Evolutionary conservation across 129 eudicot genomes (phyloP), one percentile per base, ranked within the genome.

Genomic region (Apium graveolens): DNA sequence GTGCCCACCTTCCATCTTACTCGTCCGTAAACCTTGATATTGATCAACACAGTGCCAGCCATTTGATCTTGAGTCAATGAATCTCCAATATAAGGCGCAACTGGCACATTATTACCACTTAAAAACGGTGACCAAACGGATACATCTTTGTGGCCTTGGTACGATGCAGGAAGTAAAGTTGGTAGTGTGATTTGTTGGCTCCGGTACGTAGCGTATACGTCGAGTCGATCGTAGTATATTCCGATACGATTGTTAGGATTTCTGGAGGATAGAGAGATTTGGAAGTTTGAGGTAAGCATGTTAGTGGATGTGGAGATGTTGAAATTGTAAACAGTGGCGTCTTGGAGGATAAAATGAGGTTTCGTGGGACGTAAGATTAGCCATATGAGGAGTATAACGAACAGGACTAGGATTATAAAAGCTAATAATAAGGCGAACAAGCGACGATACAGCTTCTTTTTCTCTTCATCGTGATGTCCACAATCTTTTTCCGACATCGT

Each of bases 341-440:
- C 96, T 80, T 91, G 84, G 85, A 93, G 96, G 83, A 85, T 75
- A 86, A 93, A 89, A 1, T 77, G 86, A 0, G 98, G 98, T 29
- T 90, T 89, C 18, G 92, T 69, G 80, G 98, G 98, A 26, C 87
- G 95, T 77, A 89, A 92, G 82, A 91, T 69, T 78, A 89, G 87
- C 84, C 70, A 93, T 12, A 87, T 75, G 24, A 93, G 73, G 71
- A 91, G 84, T 65, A 89, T 48, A n/a, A 82, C 60, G 82, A 89
- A 77, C 51, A 83, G 84, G 83, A 90, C 32, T 21, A 83, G 49
- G 75, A 81, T 17, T 7, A 90, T 35, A 65, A 86, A 5, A 71
- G 62, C 70, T 77, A 82, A 8, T 7, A 82, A 0, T 43, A 46
- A 80, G 13, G 63, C 80, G 0, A 73, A 35, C 42, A 88, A n/a